phyloP scores from a whole-genome alignment of 2,329 filamentous ascomycete genomes.

The Balansia obtecta region DNA sequence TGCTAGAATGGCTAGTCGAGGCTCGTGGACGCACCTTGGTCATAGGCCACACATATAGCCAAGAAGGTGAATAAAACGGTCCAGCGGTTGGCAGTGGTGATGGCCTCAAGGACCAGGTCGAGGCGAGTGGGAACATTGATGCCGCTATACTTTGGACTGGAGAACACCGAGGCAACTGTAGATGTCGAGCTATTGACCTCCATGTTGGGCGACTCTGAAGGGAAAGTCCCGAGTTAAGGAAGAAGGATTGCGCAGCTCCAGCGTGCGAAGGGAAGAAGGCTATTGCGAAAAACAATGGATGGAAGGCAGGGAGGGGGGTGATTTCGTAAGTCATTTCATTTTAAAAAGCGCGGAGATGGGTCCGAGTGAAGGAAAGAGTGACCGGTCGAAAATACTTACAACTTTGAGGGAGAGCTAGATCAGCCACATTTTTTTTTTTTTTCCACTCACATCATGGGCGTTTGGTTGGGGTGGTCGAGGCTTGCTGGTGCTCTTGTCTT shows the following conservation, averaged over 20 bases:
- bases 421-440: too few species aligned
- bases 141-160: slow-evolving; percentile 41
- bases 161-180: slow-evolving; percentile 57
- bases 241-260: neutral
- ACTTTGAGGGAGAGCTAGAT: too few species aligned
- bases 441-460: too few species aligned
- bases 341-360: too few species aligned
- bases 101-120: slow-evolving; percentile 39
- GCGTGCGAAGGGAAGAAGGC: neutral
- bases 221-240: neutral
- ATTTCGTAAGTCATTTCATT: too few species aligned
- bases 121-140: slow-evolving; percentile 42
- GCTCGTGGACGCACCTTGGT: slow-evolving; percentile 63
- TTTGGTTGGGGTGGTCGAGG: too few species aligned
- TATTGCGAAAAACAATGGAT: neutral
- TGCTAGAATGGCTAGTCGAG: neutral
- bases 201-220: slow-evolving; percentile 23
- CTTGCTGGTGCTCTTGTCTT: too few species aligned
- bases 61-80: slow-evolving; percentile 60
- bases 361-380: too few species aligned
- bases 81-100: slow-evolving; percentile 45
- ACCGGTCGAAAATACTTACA: too few species aligned
- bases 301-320: neutral
- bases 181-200: slow-evolving; percentile 51
- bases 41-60: slow-evolving; percentile 63